Evolutionary conservation across 805 yeast species (phyloP), one percentile per base, ranked within the genome.

Genomic region (Barnettozyma californica): DNA sequence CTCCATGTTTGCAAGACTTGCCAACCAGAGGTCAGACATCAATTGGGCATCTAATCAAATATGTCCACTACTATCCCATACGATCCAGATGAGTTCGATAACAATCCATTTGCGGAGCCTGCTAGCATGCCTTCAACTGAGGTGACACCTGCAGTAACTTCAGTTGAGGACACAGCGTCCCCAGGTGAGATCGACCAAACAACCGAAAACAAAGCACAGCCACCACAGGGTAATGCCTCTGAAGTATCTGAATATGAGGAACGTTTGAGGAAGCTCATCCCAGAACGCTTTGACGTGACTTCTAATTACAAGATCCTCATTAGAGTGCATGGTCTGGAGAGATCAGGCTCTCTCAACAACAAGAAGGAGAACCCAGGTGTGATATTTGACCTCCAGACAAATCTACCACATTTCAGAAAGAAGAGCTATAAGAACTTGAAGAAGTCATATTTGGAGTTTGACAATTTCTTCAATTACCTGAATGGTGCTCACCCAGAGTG

Each of bases 401-500:
- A 86, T 39, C 68, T 91, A 31, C 91, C 95, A 14, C 78, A 83
- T 36, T 94, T 80, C 64, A 73, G 97, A 50, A 88, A 86, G 53
- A 68, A 77, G 8, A 64, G 66, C 9, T 90, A 86, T 65, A 80
- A 81, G 47, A 91, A 83, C 48, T 70, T 92, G 14, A 80, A 96
- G 55, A 78, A 97, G 50, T 83, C 96, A 0, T 85, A 81, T 61
- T 76, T 76, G 50, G 99, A 94, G 64, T 74, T 90, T 55, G 78
- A 77, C 29, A 78, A 81, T 51, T 79, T 94, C 59, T 87, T 87
- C 66, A 81, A 80, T 55, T 92, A 86, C 62, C 69, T 94, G 53
- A 81, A 82, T 48, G 81, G 83, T 19, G 87, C 95, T 35, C 85
- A 90, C 59, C 83, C 92, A 29, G 98, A 94, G 64, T 91, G 94